Evolutionary conservation across 2,329 filamentous ascomycete species (phyloP).

Genomic region (Paracorniculantispora psalliotae): DNA sequence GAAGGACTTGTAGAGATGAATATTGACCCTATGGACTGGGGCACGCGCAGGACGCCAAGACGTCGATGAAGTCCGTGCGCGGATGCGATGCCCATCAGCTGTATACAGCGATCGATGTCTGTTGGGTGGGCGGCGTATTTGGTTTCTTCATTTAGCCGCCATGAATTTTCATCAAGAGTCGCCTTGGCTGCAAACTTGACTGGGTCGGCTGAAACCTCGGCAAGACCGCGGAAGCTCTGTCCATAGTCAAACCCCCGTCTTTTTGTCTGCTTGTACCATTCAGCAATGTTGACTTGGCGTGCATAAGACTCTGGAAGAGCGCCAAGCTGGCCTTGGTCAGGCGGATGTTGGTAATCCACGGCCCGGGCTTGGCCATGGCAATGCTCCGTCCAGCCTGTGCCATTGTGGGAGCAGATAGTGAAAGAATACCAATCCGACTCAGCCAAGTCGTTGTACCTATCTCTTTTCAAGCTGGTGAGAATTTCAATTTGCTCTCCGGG

Average conservation of each 20-base stretch:
- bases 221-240: background rate
- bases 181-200: background rate
- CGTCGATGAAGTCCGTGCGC: background rate
- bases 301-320: background rate
- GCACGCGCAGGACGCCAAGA: background rate
- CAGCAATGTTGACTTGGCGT: background rate
- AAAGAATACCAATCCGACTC: background rate
- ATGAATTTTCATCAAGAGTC: background rate
- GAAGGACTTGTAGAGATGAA: background rate
- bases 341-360: background rate
- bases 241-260: background rate
- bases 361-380: background rate
- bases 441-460: background rate
- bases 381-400: background rate
- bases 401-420: background rate
- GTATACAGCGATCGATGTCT: background rate
- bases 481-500: background rate
- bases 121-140: background rate
- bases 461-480: background rate
- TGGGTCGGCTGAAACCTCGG: background rate
- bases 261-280: background rate
- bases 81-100: background rate
- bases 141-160: background rate
- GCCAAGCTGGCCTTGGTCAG: background rate
- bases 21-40: background rate